Base-by-base conservation (phyloP, 805 yeast genomes). In the Ogataea nitratoaversa region DNA sequence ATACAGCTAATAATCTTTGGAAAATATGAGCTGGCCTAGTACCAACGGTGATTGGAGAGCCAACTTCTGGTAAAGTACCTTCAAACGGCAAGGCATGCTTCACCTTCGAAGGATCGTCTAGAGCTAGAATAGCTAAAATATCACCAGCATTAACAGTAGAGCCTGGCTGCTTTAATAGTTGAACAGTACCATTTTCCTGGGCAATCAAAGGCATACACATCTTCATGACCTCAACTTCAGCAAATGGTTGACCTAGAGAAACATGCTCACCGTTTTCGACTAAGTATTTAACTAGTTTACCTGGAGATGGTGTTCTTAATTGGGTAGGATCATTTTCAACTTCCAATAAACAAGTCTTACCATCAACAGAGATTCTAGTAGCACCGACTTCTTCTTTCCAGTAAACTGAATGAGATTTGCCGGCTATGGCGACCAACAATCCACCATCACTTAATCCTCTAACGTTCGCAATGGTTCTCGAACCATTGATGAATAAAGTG, bases 201-300 rank as follows among this genome's bases (percentile, higher is more conserved):
- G 97, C 91, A 57, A 90, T 70, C 56, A 93, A 75, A 37, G 99
- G 97, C 97, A 93, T 93, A 67, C 90, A 89, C 99, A 93, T 93
- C 68, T 93, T 93, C 99, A 93, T 93, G 52, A 93, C 99, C 70
- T 93, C 99, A 42, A 93, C 96, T 70, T 93, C 99, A 31, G 99
- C 99, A 59, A 79, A 95, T 34, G 97, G 82, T 68, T 91, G 95
- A 46, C 98, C 98, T 44, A 93, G 80, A 38, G 66, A 67, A 54
- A 93, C 77, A 58, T 91, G 98, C 49, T 91, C 99, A 52, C 99
- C 99, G 54, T 82, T 84, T 60, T 95, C 98, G 46, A 93, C 95
- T 52, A 93, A 71, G 62, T 81, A 93, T 62, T 87, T 87, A 47
- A 91, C 95, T 52, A 93, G 76, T 69, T 93, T 93, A 73, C 99